Percentiles rank a stretch among this genome's conserved stretches.
Evolutionary conservation across 2,329 filamentous ascomycete species (phyloP).

Genomic region (Diplocarpon rosae): DNA sequence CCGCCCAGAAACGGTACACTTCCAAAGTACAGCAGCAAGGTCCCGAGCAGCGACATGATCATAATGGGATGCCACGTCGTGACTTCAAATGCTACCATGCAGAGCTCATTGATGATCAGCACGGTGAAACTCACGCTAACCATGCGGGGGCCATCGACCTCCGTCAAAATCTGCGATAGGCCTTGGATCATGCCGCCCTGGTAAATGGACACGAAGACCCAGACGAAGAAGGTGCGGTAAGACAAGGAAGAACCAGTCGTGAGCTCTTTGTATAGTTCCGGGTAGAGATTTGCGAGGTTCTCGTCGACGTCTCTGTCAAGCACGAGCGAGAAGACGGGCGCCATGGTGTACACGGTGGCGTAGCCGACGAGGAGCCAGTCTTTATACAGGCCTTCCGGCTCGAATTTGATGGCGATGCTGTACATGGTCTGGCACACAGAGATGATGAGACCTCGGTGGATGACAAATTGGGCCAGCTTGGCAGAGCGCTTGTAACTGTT

Average conservation of each 20-base stretch:
- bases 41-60: constrained; percentile 75
- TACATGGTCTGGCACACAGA: constrained; percentile 95
- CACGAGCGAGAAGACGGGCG: constrained; percentile 84
- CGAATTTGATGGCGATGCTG: constrained; percentile 83
- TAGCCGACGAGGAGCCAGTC: constrained; percentile 97
- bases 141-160: constrained; percentile 64
- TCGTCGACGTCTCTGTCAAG: constrained; percentile 94
- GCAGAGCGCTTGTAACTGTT: constrained; percentile 95
- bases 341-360: constrained; percentile 89
- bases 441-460: constrained; percentile 92
- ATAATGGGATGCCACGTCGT: constrained; percentile 96
- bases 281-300: constrained; percentile 84
- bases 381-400: constrained; percentile 88
- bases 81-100: constrained; percentile 95
- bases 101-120: constrained; percentile 83
- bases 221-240: constrained; percentile 92
- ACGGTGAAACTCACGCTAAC: constrained; percentile 87
- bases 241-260: constrained; percentile 77
- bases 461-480: constrained; percentile 95
- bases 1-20: constrained; percentile 75
- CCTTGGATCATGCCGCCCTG: constrained; percentile 94
- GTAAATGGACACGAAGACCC: constrained; percentile 91
- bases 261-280: constrained; percentile 95
- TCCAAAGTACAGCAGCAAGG: constrained; percentile 67
- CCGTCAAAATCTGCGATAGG: constrained; percentile 78